Evolutionary conservation across 2,329 filamentous ascomycete genomes (phyloP).

Genomic region (Ophiosphaerella herpotricha): DNA sequence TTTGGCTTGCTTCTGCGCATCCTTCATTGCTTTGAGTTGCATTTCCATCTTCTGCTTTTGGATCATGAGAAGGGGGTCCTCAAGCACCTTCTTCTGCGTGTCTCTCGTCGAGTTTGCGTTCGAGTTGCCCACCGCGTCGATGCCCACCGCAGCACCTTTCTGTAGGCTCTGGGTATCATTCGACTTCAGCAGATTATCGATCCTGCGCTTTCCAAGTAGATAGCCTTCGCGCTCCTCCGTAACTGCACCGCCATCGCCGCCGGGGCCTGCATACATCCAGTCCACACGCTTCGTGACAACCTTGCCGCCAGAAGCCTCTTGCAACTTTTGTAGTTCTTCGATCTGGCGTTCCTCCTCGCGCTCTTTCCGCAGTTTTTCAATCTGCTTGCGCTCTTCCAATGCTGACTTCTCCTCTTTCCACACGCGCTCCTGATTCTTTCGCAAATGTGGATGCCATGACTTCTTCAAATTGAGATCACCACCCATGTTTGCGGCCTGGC

Average conservation of each 20-base stretch:
- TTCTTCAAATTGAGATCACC: conserved; percentile 93
- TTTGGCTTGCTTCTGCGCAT: conserved; percentile 50
- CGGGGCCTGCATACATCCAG: conserved; percentile 97
- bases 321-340: conserved; percentile 86
- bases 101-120: conserved; percentile 76
- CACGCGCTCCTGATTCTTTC: conserved; percentile 88
- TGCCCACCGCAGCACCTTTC: conserved; percentile 59
- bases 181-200: conserved; percentile 79
- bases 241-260: conserved; percentile 66
- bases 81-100: conserved; percentile 81
- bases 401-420: conserved; percentile 92
- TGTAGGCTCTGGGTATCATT: conserved; percentile 75
- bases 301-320: conserved; percentile 84
- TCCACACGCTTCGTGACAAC: conserved; percentile 84
- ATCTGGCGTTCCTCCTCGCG: conserved; percentile 91
- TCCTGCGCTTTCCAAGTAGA: conserved; percentile 85
- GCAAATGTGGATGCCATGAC: conserved; percentile 84
- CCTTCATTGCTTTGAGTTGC: conserved; percentile 67
- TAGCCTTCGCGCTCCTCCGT: conserved; percentile 93
- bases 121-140: conserved; percentile 59
- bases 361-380: conserved; percentile 88
- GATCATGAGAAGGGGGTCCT: conserved; percentile 90
- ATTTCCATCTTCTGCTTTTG: conserved; percentile 75
- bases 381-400: conserved; percentile 91
- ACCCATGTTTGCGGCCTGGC: conserved; percentile 68